A percentile compares a stretch with the other conserved stretches of the same genome.
Evolutionary conservation across 495 filamentous ascomycete species (phyloP).

Genomic region (Patellaria atrata): DNA sequence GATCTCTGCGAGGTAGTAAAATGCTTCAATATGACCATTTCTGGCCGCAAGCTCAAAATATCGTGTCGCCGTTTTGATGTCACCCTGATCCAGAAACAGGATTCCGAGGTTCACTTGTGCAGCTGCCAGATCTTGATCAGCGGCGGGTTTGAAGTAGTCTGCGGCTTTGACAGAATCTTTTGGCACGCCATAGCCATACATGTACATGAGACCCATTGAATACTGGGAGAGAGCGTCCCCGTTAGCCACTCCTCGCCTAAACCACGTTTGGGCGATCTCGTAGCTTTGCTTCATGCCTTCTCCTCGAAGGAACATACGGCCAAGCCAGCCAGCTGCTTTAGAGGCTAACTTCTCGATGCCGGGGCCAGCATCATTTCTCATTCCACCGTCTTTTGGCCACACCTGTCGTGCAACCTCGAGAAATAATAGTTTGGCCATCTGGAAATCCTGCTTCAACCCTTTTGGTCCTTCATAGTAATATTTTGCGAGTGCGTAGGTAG

Average conservation of each 20-base stretch:
- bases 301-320: constrained; percentile 83
- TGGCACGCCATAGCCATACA: constrained; percentile 67
- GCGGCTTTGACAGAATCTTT: constrained; percentile 61
- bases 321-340: constrained; percentile 83
- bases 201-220: constrained; percentile 71
- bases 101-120: constrained; percentile 73
- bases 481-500: constrained; percentile 75
- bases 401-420: constrained; percentile 67
- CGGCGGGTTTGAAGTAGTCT: constrained; percentile 66
- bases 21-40: constrained; percentile 80
- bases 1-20: constrained; percentile 90
- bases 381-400: constrained; percentile 65
- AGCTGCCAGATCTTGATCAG: constrained; percentile 70
- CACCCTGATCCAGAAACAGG: constrained; percentile 83
- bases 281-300: constrained; percentile 77
- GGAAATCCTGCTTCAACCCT: constrained; percentile 56
- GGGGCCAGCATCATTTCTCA: constrained; percentile 35
- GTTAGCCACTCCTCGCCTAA: constrained; percentile 61
- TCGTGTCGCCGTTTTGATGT: constrained; percentile 54
- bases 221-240: constrained; percentile 80
- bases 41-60: constrained; percentile 91
- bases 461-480: constrained; percentile 83
- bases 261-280: constrained; percentile 67
- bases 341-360: constrained; percentile 68
- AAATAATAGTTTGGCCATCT: constrained; percentile 69